Base-by-base conservation (phyloP, 179 eudicot genomes). In the Nepenthes alata region DNA sequence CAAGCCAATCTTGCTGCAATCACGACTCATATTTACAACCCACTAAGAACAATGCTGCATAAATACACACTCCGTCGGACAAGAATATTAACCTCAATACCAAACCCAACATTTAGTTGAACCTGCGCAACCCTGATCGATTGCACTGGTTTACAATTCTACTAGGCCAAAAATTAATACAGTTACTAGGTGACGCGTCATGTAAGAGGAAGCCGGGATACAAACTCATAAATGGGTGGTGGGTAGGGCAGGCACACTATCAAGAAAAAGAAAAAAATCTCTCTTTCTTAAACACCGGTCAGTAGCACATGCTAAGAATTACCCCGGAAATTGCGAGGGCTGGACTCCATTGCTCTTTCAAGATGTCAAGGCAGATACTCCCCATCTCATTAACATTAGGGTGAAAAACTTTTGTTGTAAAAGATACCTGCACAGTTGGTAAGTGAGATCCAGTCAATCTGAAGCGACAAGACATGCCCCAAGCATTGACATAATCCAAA, bases 311-410 rank as follows among this genome's bases (percentile, higher is more conserved):
- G 25, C 25, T 25, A 11, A 13, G 59, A 56, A 52, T 56, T 35
- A 58, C 60, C 60, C 38, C 79, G 13, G 87, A 82, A 50, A 82
- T 50, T 11, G 87, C 79, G 2, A 82, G 84, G 41, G 87, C 84
- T 34, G 87, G 87, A 69, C 87, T 82, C 84, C 87, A 82, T 70
- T 82, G 84, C 69, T 79, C 86, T 50, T 82, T 82, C 45, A 82
- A 79, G 68, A 82, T 82, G 72, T 82, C 86, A 35, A 82, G 81
- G 64, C 86, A 82, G 49, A 82, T 82, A 64, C 86, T 82, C 38
- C 86, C 86, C 55, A 79, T 79, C 69, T 77, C 76, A 69, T 81
- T 81, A 38, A 81, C 74, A 72, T 81, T 81, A 11, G 86, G 86
- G 66, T 82, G 86, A 58, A 12, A 82, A 57, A 82, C 86, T 60